phyloP scores from a whole-genome alignment of 106 monocot species.

The Agapanthus africanus region DNA sequence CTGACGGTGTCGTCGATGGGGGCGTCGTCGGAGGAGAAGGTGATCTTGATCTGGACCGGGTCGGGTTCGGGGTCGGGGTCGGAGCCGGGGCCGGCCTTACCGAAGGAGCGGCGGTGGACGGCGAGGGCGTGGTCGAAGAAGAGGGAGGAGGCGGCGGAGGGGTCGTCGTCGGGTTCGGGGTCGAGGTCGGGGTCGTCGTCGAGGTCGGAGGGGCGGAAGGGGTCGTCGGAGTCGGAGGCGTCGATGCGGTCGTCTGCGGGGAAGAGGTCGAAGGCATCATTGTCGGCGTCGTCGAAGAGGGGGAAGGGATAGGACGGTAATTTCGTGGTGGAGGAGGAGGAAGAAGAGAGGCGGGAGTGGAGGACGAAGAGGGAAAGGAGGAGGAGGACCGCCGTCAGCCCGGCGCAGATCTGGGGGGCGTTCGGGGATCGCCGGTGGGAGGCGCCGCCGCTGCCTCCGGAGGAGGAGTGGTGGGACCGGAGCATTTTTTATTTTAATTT shows the following conservation, averaged over 20 bases:
- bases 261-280: slow-evolving; percentile 29
- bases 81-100: slow-evolving; percentile 9
- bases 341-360: slow-evolving; percentile 55
- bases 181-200: slow-evolving; percentile 17
- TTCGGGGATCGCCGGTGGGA: slow-evolving; percentile 47
- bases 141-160: slow-evolving; percentile 14
- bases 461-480: not conserved
- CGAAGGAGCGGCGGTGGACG: slow-evolving; percentile 62
- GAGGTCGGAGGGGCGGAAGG: slow-evolving; percentile 3
- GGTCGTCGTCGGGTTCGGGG: slow-evolving; percentile 5
- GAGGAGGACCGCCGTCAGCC: slow-evolving; percentile 32
- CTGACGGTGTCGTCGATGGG: slow-evolving; percentile 66
- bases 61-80: not conserved
- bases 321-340: not conserved
- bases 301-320: not conserved
- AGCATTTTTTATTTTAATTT: no score
- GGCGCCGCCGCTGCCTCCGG: slow-evolving; percentile 20
- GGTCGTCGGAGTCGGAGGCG: slow-evolving; percentile 41
- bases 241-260: slow-evolving; percentile 39
- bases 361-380: slow-evolving; percentile 48
- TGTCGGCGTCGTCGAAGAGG: slow-evolving; percentile 35
- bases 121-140: slow-evolving; percentile 75
- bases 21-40: slow-evolving; percentile 80
- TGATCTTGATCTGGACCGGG: slow-evolving; percentile 10
- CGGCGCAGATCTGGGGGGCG: slow-evolving; percentile 47